Percentiles rank a stretch among this genome's conserved stretches.
These are phyloP conservation scores for Stereum hirsutum DNA, from an alignment of 1,284 basidiomycete genomes.

Conservation along the genomic window DNA sequence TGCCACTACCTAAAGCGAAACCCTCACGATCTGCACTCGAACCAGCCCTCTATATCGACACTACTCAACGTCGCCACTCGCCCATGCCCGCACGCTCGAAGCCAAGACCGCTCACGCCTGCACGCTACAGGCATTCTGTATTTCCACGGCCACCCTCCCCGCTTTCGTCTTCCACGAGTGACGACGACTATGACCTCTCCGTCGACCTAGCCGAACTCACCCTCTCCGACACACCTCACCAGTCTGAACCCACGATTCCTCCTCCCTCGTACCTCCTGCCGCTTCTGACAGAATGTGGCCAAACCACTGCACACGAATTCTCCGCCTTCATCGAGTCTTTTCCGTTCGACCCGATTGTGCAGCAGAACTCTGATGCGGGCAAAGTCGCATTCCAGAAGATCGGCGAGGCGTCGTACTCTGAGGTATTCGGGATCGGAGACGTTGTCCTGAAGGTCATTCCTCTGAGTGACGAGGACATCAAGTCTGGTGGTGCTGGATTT, in stretches of 20 bases:
- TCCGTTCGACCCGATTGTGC: constrained; percentile 57
- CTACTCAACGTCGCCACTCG: constrained; percentile 1
- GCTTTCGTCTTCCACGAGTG: constrained; percentile 31
- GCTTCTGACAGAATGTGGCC: constrained; percentile 58
- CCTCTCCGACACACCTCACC: constrained; percentile 21
- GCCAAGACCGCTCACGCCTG: constrained; percentile 56
- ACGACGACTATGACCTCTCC: constrained; percentile 45
- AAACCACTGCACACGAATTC: constrained; percentile 61
- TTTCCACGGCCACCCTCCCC: constrained; percentile 42
- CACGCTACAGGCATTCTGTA: constrained; percentile 35
- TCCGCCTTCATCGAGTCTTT: constrained; percentile 74
- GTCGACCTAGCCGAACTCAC: constrained; percentile 45
- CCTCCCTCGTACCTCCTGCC: constrained; percentile 45
- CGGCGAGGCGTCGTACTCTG: constrained; percentile 94
- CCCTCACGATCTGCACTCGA: no score
- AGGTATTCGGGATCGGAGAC: constrained; percentile 87
- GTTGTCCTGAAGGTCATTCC: constrained; percentile 87
- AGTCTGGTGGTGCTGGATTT: constrained; percentile 2
- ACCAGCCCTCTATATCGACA: no score
- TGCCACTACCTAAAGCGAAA: no score
- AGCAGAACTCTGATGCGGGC: constrained; percentile 15
- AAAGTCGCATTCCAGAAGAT: constrained; percentile 62
- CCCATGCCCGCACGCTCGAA: constrained; percentile 25
- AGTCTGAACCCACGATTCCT: constrained; percentile 8
- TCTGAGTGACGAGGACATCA: constrained; percentile 49